Evolutionary conservation across 805 yeast species (phyloP).

Genomic region (Tetrapisispora iriomotensis): DNA sequence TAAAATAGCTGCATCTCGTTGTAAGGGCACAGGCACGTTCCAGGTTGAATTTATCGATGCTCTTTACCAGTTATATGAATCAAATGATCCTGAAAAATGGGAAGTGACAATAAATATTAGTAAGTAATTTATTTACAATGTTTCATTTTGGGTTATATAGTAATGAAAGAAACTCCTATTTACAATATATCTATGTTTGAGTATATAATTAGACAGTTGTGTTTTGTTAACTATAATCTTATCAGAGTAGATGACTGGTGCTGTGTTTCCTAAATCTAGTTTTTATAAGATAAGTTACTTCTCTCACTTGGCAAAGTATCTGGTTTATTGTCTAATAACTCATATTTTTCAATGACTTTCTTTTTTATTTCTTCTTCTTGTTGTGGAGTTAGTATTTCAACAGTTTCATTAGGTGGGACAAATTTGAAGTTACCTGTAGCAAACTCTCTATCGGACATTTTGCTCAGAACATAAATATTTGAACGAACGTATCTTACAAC

Average conservation of each 20-base stretch:
- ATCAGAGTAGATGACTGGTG: too few species aligned
- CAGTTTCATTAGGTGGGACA: conserved; percentile 71
- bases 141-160: not conserved
- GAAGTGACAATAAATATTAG: conserved; percentile 9
- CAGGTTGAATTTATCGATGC: conserved; percentile 25
- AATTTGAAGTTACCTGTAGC: conserved; percentile 84
- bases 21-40: conserved; percentile 31
- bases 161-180: not conserved
- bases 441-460: conserved; percentile 83
- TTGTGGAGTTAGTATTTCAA: conserved; percentile 55
- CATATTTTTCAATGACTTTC: conserved; percentile 44
- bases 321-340: conserved; percentile 34
- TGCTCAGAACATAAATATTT: conserved; percentile 78
- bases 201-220: too few species aligned
- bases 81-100: conserved; percentile 22
- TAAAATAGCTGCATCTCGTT: conserved; percentile 35
- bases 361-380: conserved; percentile 49
- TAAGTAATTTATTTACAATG: conserved; percentile 9
- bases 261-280: too few species aligned
- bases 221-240: too few species aligned
- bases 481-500: conserved; percentile 83
- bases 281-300: conserved; percentile 40
- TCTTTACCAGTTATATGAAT: conserved; percentile 17
- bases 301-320: conserved; percentile 52
- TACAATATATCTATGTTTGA: not conserved